Evolutionary conservation across 2,329 filamentous ascomycete species (phyloP), one percentile per base, ranked within the genome.

Genomic region (Orbilia quercus): DNA sequence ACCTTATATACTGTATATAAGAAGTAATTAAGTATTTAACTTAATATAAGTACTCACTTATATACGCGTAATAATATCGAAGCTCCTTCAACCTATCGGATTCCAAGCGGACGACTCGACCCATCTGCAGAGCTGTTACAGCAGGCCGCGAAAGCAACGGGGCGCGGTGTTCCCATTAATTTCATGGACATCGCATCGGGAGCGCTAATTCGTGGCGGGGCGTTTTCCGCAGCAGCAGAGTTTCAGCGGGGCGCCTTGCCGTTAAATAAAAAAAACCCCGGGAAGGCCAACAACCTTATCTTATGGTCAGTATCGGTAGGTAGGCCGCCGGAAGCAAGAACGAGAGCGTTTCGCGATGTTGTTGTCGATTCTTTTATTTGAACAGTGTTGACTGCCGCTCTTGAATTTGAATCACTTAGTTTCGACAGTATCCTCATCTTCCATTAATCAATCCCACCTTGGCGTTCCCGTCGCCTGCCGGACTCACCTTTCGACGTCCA

Each of bases 91-190:
- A 44, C 63, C 64, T 60, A 69, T 60, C 47, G 50, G 45, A 36
- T 31, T 38, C 22, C 22, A 9, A 31, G 6, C 11, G 36, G 12
- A 14, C 9, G 36, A 40, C 36, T 5, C 3, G 12, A 4, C 12
- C 14, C 23, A 23, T 23, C 28, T 18, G 36, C 34, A 25, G 31
- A 12, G 6, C 6, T 40, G 36, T 40, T 40, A 16, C 36, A 40
- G 36, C 22, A 36, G 51, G 69, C 60, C 69, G 60, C 69, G 69
- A 73, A 36, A 73, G 54, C 69, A 73, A 66, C 65, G 69, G 59
- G 69, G 69, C 69, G 60, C 60, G 60, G 69, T 73, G 50, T 40
- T 55, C 63, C 67, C 54, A 34, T 58, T 58, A 47, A 31, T 50
- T 63, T 66, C 47, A 66, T 31, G 28, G 9, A 9, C 28, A 31